Evolutionary conservation across 371 early-diverging fungal genomes (phyloP), one percentile per base, ranked within the genome.

Genomic region (Capillidium rhysosporum): DNA sequence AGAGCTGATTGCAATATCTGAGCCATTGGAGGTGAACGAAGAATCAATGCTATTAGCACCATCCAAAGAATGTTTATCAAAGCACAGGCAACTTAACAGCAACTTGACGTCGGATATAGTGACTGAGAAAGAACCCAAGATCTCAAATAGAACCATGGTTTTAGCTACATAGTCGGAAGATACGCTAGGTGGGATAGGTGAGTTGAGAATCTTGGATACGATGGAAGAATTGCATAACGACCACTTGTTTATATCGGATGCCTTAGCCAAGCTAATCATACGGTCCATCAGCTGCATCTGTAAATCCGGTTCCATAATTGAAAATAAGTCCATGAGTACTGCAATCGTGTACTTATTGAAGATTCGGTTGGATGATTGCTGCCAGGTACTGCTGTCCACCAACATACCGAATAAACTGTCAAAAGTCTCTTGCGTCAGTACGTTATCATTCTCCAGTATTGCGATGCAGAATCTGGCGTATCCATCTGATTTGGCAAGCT

Each of bases 181-280:
- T 5, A 34, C 46, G 5, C 23, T 16, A 25, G 54, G 16, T 28
- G 51, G 45, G 26, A 49, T 34, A 23, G 52, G 34, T 0, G 46
- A 49, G 16, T 26, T 55, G 7, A 61, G 29, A 21, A 61, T 30
- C 30, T 41, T 58, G 24, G 47, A 52, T 10, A 40, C 55, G 1
- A 46, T 52, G 18, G 52, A 48, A 0, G 56, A 41, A 34, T 58
- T 47, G 39, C 55, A 55, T 26, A 61, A 40, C 3, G 52, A 31
- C 61, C 61, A 61, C 44, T 58, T 58, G 26, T 61, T 61, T 21
- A 61, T 40, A 40, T 61, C 61, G 29, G 16, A 29, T 34, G 54
- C 41, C 38, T 51, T 47, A 2, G 59, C 53, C 12, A 61, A 40
- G 21, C 40, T 20, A n/a, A 43, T 55, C 47, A 61, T 46, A 10